These are phyloP conservation scores for Aspergillus diversus DNA, from an alignment of 495 filamentous ascomycete species.

Conservation along the genomic window DNA sequence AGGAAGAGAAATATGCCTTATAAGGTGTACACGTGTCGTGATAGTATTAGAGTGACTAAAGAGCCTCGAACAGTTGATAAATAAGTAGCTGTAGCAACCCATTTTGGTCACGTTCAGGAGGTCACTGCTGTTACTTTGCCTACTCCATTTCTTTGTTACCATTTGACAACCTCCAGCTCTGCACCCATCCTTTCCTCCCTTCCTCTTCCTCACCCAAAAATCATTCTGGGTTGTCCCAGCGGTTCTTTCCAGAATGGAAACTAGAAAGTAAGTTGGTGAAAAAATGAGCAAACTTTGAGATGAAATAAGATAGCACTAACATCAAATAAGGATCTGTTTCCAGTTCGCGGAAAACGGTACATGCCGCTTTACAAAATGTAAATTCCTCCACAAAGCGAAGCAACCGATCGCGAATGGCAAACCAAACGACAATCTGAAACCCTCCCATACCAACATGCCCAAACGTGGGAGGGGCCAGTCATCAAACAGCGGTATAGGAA, in stretches of 20 bases:
- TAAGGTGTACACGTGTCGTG: too few relatives aligned
- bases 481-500: neutral
- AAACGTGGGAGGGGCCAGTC: neutral
- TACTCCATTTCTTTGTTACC: too few relatives aligned
- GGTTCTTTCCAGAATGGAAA: neutral
- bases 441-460: neutral
- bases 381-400: neutral
- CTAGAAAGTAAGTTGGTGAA: neutral
- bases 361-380: neutral
- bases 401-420: neutral
- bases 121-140: too few relatives aligned
- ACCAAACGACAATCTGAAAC: neutral
- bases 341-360: neutral
- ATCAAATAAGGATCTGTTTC: neutral
- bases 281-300: neutral
- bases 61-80: too few relatives aligned
- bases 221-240: too few relatives aligned
- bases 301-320: neutral
- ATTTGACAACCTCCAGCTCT: too few relatives aligned
- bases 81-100: too few relatives aligned
- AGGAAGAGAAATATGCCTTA: too few relatives aligned
- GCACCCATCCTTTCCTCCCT: too few relatives aligned
- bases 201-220: too few relatives aligned
- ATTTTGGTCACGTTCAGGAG: too few relatives aligned
- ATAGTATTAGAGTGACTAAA: too few relatives aligned